Evolutionary conservation across 2,329 filamentous ascomycete genomes (phyloP), one percentile per base, ranked within the genome.

Genomic region (Parasarocladium wereldwijsianum): DNA sequence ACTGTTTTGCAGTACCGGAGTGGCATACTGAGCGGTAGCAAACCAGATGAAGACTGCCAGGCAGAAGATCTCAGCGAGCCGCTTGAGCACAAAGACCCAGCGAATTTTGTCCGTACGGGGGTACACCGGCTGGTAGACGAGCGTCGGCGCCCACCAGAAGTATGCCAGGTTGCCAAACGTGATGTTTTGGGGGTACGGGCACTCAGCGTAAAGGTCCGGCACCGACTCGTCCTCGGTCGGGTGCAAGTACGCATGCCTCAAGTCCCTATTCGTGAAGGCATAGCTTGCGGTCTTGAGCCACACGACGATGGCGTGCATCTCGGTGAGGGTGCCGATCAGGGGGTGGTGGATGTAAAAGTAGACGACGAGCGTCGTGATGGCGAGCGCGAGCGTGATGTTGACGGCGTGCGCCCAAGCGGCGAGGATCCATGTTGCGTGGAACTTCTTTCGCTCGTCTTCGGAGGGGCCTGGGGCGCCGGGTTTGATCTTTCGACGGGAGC

Each of bases 281-380:
- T 96, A 98, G 0, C 86, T 94, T 39, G 84, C 82, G 18, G 81
- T 86, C 61, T 98, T 98, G 44, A 98, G 69, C 77, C 86, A 94
- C 29, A 96, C 86, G 32, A 96, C 81, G 44, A 96, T 76, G 38
- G 86, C 85, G 50, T 98, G 90, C 36, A 93, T 57, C 54, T 96
- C 82, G 38, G 81, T 85, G 28, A 93, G 59, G 1, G 85, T 93
- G 24, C 90, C 90, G 42, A 98, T 92, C 12, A 93, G 68, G 0
- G 90, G 90, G 52, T 98, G 90, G 52, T 93, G 73, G 40, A 98
- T 82, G 51, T 81, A 68, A 52, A 77, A 87, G 60, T 93, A 98
- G 12, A 98, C 86, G 12, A 85, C 74, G 38, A 75, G 73, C 27
- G 82, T 90, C 7, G 86, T 84, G 39, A 92, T 70, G 23, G 71